Conservation (phyloP, 306 rosid genomes). For the Glycine soja region DNA sequence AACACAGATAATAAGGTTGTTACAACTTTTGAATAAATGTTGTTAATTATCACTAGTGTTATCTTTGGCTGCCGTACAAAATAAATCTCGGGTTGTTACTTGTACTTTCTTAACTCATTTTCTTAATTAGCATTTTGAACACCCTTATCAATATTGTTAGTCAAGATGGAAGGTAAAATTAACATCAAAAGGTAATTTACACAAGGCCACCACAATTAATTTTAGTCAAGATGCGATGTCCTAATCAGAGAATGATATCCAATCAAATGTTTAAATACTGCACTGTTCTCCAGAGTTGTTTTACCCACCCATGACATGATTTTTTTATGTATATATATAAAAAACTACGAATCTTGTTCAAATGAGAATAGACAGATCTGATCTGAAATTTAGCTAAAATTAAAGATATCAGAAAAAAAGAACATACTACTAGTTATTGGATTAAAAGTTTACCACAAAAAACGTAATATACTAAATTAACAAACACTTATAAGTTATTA, state of each 20-base stretch:
- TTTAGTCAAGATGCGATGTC: neutral
- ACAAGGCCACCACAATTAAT: neutral
- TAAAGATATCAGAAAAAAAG: neutral
- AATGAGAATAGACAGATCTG: neutral
- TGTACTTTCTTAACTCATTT: too few species aligned
- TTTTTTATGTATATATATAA: too few species aligned
- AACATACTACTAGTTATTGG: neutral
- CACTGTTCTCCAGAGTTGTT: neutral
- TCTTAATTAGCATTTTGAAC: neutral
- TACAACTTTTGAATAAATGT: too few species aligned
- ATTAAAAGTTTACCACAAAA: neutral
- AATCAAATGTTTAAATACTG: neutral
- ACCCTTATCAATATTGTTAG: neutral
- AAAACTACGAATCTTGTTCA: neutral
- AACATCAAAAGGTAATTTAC: neutral
- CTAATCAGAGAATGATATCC: neutral
- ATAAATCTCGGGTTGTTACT: too few species aligned
- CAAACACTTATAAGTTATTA: neutral
- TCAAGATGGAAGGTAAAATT: neutral
- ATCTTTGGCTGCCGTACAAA: too few species aligned
- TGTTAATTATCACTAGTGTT: too few species aligned
- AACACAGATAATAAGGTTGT: too few species aligned
- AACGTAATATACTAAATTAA: neutral
- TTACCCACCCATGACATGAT: neutral
- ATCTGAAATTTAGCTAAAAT: neutral